Evolutionary conservation across 202 grass and related monocot species (phyloP), one percentile per base, ranked within the genome.

Genomic region (Cymbopogon flexuosus): DNA sequence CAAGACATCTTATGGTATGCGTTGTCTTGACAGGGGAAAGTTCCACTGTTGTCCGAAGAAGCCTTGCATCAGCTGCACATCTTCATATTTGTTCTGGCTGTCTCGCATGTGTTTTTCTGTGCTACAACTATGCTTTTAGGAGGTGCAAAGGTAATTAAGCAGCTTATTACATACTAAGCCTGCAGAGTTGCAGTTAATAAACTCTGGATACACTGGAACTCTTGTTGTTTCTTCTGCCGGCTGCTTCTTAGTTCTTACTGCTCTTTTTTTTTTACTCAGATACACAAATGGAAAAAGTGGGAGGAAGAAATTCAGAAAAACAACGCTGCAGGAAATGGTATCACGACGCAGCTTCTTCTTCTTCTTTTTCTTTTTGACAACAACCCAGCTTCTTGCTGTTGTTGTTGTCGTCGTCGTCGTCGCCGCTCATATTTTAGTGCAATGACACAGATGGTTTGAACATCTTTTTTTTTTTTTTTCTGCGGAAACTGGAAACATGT

Each of bases 31-130:
- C 75, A 97, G 92, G 86, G 79, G 33, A 88, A 94, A 82, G 86
- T 88, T 70, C 95, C 95, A 47, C 59, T 97, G 63, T 83, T 94
- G 75, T 94, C 95, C 29, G 46, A 88, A 36, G 94, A 97, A 85
- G 94, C 94, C 46, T 85, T 91, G 85, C 90, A 94, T 81, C 92
- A 90, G 64, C 78, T 97, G 86, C 94, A 94, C 66, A 97, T 97
- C 24, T 97, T 97, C 86, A 94, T 94, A 84, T 97, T 97, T 72
- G 91, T 97, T 75, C 83, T 97, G 76, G 94, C 94, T 56, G 75
- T 97, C 73, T 89, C 86, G 24, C 94, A 97, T 86, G 86, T 97
- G 14, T 57, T 89, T 24, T 97, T 97, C 81, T 88, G 84, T 57
- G 89, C 86, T 84, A 33, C 90, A 68, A 97, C 92, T 31, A 92